A percentile compares a stretch with the other conserved stretches of the same genome.
These are phyloP conservation scores for Skeletonema menzelii DNA, from an alignment of 108 stramenopile genomes.

Conservation along the genomic window DNA sequence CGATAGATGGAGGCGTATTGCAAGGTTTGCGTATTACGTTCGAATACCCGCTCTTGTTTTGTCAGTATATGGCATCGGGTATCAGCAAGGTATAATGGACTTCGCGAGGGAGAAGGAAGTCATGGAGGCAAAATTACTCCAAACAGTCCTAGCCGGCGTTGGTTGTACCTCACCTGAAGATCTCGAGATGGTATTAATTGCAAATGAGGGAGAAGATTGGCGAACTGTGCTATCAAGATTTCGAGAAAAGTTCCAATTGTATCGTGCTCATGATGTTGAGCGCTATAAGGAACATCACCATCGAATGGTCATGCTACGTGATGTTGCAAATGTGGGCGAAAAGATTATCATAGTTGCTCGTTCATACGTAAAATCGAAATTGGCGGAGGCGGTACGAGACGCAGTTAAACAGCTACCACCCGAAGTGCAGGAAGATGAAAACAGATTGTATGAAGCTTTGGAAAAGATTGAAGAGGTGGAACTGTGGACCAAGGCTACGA, in stretches of 20 bases:
- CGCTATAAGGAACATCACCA: slow-evolving; percentile 17
- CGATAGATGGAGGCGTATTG: slow-evolving; percentile 37
- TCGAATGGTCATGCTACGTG: slow-evolving; percentile 33
- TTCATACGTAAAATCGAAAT: slow-evolving; percentile 61
- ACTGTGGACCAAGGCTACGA: slow-evolving; percentile 33
- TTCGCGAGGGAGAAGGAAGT: slow-evolving; percentile 38
- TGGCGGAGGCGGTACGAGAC: slow-evolving; percentile 47
- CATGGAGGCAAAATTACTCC: slow-evolving; percentile 31
- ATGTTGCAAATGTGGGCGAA: slow-evolving; percentile 53
- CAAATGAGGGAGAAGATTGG: slow-evolving; percentile 45
- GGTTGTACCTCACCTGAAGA: slow-evolving; percentile 41
- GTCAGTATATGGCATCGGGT: slow-evolving; percentile 70
- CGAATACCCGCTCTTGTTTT: slow-evolving; percentile 68
- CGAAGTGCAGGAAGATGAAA: slow-evolving; percentile 36
- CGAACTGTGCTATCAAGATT: slow-evolving; percentile 21
- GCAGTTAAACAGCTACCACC: slow-evolving; percentile 33
- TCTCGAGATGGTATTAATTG: slow-evolving; percentile 28
- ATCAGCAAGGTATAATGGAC: slow-evolving; percentile 76
- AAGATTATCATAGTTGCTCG: slow-evolving; percentile 80
- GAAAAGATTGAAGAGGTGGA: slow-evolving; percentile 32
- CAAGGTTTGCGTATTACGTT: slow-evolving; percentile 37
- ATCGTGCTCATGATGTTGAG: neutral
- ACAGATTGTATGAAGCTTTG: slow-evolving; percentile 27
- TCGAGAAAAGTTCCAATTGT: slow-evolving; percentile 5
- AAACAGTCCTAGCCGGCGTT: slow-evolving; percentile 42